Percentiles rank a stretch among this genome's conserved stretches.
phyloP scores from a whole-genome alignment of 441 rosid species.

The Euphorbia schlechtendalii region DNA sequence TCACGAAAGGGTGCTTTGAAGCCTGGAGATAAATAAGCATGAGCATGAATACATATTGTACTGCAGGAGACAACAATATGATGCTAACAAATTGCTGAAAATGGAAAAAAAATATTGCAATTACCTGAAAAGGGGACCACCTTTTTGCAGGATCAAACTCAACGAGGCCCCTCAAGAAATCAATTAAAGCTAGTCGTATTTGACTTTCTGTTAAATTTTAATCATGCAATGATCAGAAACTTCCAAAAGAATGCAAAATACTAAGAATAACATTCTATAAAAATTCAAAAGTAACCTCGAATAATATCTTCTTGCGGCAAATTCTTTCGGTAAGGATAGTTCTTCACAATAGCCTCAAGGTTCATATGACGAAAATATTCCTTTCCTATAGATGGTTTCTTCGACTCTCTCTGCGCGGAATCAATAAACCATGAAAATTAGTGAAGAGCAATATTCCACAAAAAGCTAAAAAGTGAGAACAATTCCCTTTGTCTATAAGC shows the following conservation, averaged over 20 bases:
- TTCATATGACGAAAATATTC: conserved; percentile 91
- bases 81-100: conserved; percentile 12
- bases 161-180: conserved; percentile 96
- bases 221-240: conserved; percentile 17
- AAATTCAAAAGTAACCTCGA: conserved; percentile 48
- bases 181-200: conserved; percentile 83
- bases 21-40: conserved; percentile 57
- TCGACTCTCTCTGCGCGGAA: conserved; percentile 76
- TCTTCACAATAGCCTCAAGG: conserved; percentile 85
- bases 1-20: conserved; percentile 94
- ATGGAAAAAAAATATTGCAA: conserved; percentile 15
- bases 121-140: conserved; percentile 99
- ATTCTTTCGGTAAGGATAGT: conserved; percentile 85
- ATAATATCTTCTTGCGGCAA: conserved; percentile 67
- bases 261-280: background rate
- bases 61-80: conserved; percentile 9
- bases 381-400: conserved; percentile 84
- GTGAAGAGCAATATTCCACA: conserved; percentile 17
- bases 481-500: background rate
- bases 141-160: conserved; percentile 99
- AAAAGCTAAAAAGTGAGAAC: background rate
- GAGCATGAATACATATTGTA: conserved; percentile 5
- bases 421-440: conserved; percentile 17
- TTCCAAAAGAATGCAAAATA: conserved; percentile 14
- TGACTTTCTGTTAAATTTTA: conserved; percentile 60